Evolutionary conservation across 2,329 filamentous ascomycete species (phyloP).

Genomic region (Pyricularia sp.): DNA sequence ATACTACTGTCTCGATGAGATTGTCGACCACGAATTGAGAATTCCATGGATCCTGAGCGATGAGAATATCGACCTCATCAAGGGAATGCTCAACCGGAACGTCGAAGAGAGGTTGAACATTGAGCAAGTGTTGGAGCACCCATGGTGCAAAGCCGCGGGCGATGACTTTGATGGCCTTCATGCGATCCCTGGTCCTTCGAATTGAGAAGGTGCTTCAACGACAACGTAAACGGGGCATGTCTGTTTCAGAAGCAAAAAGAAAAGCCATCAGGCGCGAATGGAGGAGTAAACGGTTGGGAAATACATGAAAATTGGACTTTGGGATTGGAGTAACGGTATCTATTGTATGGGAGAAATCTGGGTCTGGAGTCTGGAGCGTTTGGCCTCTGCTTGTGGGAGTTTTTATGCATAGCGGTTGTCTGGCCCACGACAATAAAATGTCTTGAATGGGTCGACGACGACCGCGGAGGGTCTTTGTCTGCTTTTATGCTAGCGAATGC

Average conservation of each 20-base stretch:
- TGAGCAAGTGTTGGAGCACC: conserved; percentile 75
- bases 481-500: background rate
- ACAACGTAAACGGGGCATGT: background rate
- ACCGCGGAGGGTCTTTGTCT: background rate
- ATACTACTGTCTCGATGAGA: conserved; percentile 98
- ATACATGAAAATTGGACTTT: background rate
- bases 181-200: background rate
- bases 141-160: conserved; percentile 50
- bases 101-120: conserved; percentile 79
- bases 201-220: background rate
- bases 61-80: conserved; percentile 84
- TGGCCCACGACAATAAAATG: background rate
- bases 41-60: conserved; percentile 86
- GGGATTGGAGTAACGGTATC: background rate
- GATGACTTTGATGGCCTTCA: background rate
- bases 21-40: conserved; percentile 91
- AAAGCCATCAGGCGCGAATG: background rate
- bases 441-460: background rate
- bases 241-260: background rate
- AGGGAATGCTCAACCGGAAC: conserved; percentile 86
- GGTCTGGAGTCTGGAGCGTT: background rate
- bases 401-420: background rate
- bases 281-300: background rate
- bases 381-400: background rate
- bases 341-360: background rate